phyloP scores from a whole-genome alignment of 129 eudicot genomes.

The Centella asiatica region DNA sequence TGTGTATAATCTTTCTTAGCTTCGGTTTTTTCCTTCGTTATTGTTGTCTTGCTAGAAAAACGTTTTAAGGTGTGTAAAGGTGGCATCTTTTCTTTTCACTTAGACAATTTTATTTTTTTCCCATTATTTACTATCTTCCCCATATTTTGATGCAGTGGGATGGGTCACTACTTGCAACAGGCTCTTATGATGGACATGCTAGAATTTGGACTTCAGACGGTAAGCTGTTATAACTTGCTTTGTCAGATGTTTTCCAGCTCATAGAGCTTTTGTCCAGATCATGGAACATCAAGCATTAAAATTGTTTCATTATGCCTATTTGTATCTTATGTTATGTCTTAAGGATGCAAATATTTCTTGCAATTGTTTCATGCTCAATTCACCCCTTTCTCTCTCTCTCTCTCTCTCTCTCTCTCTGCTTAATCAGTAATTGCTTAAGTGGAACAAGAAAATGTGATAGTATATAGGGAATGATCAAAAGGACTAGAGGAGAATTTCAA shows the following conservation, averaged over 20 bases:
- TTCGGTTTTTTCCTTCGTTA: too few relatives aligned
- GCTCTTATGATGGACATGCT: conserved; percentile 48
- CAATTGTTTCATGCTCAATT: background rate
- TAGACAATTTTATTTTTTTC: conserved; percentile 9
- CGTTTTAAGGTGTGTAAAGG: background rate
- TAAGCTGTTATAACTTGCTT: conserved; percentile 5
- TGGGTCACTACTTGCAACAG: conserved; percentile 66
- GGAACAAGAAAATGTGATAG: too few relatives aligned
- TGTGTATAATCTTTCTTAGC: too few relatives aligned
- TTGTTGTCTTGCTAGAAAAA: background rate
- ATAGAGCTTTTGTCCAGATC: background rate
- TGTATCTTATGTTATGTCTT: background rate
- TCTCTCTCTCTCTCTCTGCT: background rate
- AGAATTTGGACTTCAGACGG: conserved; percentile 55
- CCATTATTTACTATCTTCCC: too few relatives aligned
- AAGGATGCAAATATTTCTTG: background rate
- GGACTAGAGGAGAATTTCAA: too few relatives aligned
- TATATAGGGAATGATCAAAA: too few relatives aligned
- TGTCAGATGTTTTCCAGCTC: background rate
- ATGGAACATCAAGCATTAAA: too few relatives aligned
- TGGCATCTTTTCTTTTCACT: background rate
- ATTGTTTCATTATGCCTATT: background rate
- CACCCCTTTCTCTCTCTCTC: background rate
- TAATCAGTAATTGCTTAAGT: too few relatives aligned
- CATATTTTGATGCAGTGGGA: conserved; percentile 28